Percentiles rank a stretch among this genome's conserved stretches.
These are phyloP conservation scores for Isabelozyma heimii DNA, from an alignment of 805 yeast genomes.

Conservation along the genomic window DNA sequence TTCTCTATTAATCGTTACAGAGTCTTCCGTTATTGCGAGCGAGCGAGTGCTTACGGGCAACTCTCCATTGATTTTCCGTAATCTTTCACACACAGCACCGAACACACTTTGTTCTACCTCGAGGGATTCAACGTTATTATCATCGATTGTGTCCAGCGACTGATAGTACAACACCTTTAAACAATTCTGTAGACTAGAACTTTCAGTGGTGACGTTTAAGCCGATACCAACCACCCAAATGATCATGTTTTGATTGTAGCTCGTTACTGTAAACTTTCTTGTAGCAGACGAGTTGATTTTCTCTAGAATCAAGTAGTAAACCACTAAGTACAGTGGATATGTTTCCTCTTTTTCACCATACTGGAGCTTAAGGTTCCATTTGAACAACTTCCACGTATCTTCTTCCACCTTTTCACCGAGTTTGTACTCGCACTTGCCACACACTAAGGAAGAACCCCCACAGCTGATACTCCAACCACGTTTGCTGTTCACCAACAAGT, in stretches of 20 bases:
- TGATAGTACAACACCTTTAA: slow-evolving; percentile 27
- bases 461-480: slow-evolving; percentile 6
- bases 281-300: slow-evolving; percentile 37
- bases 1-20: slow-evolving; percentile 8
- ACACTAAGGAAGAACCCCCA: slow-evolving; percentile 15
- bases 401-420: slow-evolving; percentile 39
- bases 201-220: slow-evolving; percentile 21
- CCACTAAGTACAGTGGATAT: slow-evolving; percentile 34
- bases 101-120: slow-evolving; percentile 7
- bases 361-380: slow-evolving; percentile 52
- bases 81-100: slow-evolving; percentile 9
- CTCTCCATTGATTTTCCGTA: slow-evolving; percentile 12
- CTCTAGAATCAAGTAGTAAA: slow-evolving; percentile 39
- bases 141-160: slow-evolving; percentile 8
- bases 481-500: slow-evolving; percentile 39
- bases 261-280: slow-evolving; percentile 25
- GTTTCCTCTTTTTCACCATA: slow-evolving; percentile 15
- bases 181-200: slow-evolving; percentile 13
- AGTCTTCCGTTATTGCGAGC: slow-evolving; percentile 12
- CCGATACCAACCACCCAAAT: slow-evolving; percentile 40
- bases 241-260: slow-evolving; percentile 11
- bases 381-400: slow-evolving; percentile 34
- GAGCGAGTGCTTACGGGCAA: slow-evolving; percentile 17
- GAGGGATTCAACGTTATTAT: slow-evolving; percentile 7
- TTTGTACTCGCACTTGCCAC: slow-evolving; percentile 32